Percentiles rank a stretch among this genome's conserved stretches.
Conservation (phyloP, 2,329 filamentous ascomycete species). For the Cladosporium velox region DNA sequence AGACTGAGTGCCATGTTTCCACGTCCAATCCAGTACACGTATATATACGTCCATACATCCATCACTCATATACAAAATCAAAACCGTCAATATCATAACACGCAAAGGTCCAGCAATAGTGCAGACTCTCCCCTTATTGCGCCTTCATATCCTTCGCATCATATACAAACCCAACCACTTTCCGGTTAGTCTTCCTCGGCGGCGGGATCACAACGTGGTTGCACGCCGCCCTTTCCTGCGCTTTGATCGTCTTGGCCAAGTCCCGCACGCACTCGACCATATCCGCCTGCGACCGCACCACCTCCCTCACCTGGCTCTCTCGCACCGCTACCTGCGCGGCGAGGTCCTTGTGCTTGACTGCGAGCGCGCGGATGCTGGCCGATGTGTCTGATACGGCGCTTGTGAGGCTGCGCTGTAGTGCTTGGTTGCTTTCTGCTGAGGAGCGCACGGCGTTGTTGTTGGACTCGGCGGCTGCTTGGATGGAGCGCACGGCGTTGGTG, state of each 20-base stretch:
- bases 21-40: background rate
- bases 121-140: background rate
- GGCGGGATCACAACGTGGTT: slow-evolving; percentile 36
- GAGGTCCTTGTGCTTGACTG: slow-evolving; percentile 16
- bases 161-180: slow-evolving; percentile 37
- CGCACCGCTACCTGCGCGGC: slow-evolving; percentile 29
- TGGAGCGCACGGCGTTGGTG: slow-evolving; percentile 25
- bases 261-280: slow-evolving; percentile 32
- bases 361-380: slow-evolving; percentile 17
- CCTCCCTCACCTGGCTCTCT: slow-evolving; percentile 30
- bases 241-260: slow-evolving; percentile 28
- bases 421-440: slow-evolving; percentile 25
- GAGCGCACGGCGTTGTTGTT: slow-evolving; percentile 31
- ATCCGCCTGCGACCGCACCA: slow-evolving; percentile 28
- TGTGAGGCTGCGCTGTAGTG: slow-evolving; percentile 17
- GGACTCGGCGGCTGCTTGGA: background rate
- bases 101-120: background rate
- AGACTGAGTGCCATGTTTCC: background rate
- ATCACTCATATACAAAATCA: background rate
- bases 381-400: slow-evolving; percentile 22
- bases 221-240: slow-evolving; percentile 26
- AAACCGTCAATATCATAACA: slow-evolving; percentile 6
- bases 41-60: slow-evolving; percentile 7
- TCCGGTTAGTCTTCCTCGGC: slow-evolving; percentile 35
- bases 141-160: slow-evolving; percentile 28